Percentiles rank a stretch among this genome's conserved stretches.
Conservation (phyloP, 2,329 filamentous ascomycete genomes). For the Pyrenophora seminiperda region DNA sequence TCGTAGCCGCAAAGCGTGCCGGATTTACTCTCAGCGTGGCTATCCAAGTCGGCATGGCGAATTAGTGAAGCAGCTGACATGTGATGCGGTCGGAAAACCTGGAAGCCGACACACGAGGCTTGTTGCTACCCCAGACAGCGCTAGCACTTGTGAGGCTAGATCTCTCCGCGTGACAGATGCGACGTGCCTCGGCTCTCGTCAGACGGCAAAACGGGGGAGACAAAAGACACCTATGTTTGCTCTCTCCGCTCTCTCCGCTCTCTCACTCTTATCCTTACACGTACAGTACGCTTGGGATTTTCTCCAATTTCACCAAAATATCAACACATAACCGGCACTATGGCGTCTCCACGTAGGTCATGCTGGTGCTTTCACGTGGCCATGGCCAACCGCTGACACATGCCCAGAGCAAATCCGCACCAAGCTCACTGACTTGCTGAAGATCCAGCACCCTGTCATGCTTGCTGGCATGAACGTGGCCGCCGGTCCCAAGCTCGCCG, state of each 20-base stretch:
- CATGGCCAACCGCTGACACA: slow-evolving; percentile 33
- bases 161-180: slow-evolving; percentile 14
- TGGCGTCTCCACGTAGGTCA: slow-evolving; percentile 80
- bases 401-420: slow-evolving; percentile 82
- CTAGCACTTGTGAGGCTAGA: slow-evolving; percentile 18
- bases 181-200: slow-evolving; percentile 35
- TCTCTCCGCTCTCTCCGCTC: slow-evolving; percentile 13
- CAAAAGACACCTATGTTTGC: slow-evolving; percentile 22
- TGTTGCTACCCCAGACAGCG: slow-evolving; percentile 18
- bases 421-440: slow-evolving; percentile 90
- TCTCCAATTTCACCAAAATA: background rate
- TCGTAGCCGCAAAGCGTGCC: background rate
- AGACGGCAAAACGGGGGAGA: too few species aligned
- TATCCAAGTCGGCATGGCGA: slow-evolving; percentile 9
- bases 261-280: background rate
- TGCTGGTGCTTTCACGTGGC: slow-evolving; percentile 14
- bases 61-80: slow-evolving; percentile 17
- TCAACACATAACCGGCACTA: slow-evolving; percentile 47
- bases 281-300: background rate
- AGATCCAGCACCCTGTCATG: slow-evolving; percentile 95
- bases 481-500: slow-evolving; percentile 92
- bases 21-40: background rate
- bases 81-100: slow-evolving; percentile 20
- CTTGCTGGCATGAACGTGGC: slow-evolving; percentile 99
- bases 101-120: background rate